Evolutionary conservation across 805 yeast genomes (phyloP), one percentile per base, ranked within the genome.

Genomic region (Candida vartiovaarae): DNA sequence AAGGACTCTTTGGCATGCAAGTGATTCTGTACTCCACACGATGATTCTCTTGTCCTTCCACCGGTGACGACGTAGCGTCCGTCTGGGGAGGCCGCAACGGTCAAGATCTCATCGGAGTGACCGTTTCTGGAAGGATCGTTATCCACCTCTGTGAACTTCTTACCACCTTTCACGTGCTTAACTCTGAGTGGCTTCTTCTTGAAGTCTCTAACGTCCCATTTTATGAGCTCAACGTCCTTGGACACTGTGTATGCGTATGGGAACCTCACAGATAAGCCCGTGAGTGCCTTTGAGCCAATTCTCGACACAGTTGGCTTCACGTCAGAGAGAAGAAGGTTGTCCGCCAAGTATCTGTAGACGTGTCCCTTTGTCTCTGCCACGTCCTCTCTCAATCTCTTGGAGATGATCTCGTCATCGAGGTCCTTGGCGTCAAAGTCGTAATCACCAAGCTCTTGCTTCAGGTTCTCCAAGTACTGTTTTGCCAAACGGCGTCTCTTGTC

Each of bases 401-500:
- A 77, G 40, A 93, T 73, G 53, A 85, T 82, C 55, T 93, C 98
- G 45, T 82, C 76, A 64, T 91, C 99, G 53, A 91, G 65, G 54
- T 93, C 97, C 52, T 80, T 78, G 8, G 99, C 98, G 67, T 89
- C 95, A 55, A 87, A 90, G 40, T 74, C 71, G 36, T 64, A 64
- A 2, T 61, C 66, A 26, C 67, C 74, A 20, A 72, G 74, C 48
- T 83, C 87, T 4, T 69, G 65, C 60, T 84, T 79, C 56, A 93
- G 66, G 57, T 84, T 84, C 38, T 83, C 89, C 49, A 93, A 68
- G 63, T 93, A 93, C 63, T 90, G 93, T 63, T 89, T 89, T 15
- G 98, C 98, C 47, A 93, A 72, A 58, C 98, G 72, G 65, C 99
- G 78, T 64, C 99, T 78, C 64, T 87, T 89, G 58, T 93, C 99